Base-by-base conservation (phyloP, 768 basidiomycete genomes). In the Porphyrellus cyaneotinctus region DNA sequence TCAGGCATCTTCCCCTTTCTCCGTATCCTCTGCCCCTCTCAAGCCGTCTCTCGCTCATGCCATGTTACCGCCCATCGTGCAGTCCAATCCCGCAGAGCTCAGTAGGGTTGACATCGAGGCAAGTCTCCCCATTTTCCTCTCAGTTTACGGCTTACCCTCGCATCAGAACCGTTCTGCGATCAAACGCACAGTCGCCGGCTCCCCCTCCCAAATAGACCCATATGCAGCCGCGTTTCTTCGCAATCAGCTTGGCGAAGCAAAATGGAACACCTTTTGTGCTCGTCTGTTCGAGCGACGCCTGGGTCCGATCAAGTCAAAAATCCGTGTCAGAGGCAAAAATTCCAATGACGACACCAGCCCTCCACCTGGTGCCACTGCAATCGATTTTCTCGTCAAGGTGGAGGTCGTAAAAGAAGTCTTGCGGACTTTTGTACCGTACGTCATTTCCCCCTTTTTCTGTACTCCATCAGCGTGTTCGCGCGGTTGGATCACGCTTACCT, bases 331-430 rank as follows among this genome's bases (percentile, higher is more conserved):
- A 61, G 53, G 49, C 30, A 70, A 71, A 59, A 59, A 58, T 24
- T 11, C 59, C n/a, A 61, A 55, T 51, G 69, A 68, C 41, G 64
- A 70, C 22, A 37, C 63, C 33, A 54, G 49, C 45, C 64, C 63
- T 4, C 56, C 54, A 9, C 66, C 68, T 14, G 73, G 74, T 24
- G 76, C 76, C 45, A 72, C 72, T 38, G 78, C 72, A 38, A 72
- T 79, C 43, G 78, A 79, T 52, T 79, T 78, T 60, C 75, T 78
- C 50, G 73, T 78, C 67, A 78, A 78, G 64, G 78, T 78, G 39
- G 77, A 78, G 58, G 71, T 78, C 18, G 78, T 78, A 59, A 78
- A 78, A 52, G 74, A 78, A 61, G 74, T 77, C 23, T 58, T 78
- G 42, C 67, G 77, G 54, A 75, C 67, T 9, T 79, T 70, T 56